These are phyloP conservation scores for Hypocreales sp. DNA, from an alignment of 2,329 filamentous ascomycete genomes.

Conservation along the genomic window DNA sequence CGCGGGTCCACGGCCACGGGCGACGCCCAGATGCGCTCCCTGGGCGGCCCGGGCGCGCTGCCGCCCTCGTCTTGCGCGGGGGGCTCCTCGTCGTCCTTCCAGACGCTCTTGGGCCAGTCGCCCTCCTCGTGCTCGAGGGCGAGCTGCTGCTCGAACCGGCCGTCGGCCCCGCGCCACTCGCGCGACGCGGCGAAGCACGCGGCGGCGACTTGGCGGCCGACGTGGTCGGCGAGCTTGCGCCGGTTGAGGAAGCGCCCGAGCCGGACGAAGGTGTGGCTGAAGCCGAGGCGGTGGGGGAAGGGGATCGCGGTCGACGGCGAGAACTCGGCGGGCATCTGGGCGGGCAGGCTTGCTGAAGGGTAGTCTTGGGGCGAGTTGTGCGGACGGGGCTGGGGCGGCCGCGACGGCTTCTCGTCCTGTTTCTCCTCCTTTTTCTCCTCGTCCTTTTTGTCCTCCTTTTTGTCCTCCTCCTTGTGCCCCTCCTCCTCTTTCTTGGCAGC, in stretches of 20 bases:
- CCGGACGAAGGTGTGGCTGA: conserved; percentile 76
- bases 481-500: conserved; percentile 8
- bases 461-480: conserved; percentile 13
- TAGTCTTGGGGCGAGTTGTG: conserved; percentile 67
- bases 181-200: conserved; percentile 52
- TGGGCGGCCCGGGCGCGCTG: conserved; percentile 23
- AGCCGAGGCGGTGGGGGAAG: conserved; percentile 84
- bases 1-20: conserved; percentile 62
- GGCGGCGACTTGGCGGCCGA: conserved; percentile 77
- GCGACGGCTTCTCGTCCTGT: conserved; percentile 35
- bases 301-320: conserved; percentile 56
- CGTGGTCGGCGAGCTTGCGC: conserved; percentile 68
- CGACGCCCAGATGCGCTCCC: conserved; percentile 62
- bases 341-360: conserved; percentile 44
- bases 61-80: conserved; percentile 18
- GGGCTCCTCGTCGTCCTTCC: conserved; percentile 39
- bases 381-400: conserved; percentile 48
- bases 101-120: conserved; percentile 73
- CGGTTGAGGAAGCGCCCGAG: conserved; percentile 79
- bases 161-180: conserved; percentile 29
- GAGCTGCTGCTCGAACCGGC: conserved; percentile 26
- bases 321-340: conserved; percentile 53
- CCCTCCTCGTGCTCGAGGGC: conserved; percentile 56
- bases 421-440: conserved; percentile 23
- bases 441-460: conserved; percentile 19